phyloP scores from a whole-genome alignment of 345 rosid genomes.

The Euphorbia pulcherrima region DNA sequence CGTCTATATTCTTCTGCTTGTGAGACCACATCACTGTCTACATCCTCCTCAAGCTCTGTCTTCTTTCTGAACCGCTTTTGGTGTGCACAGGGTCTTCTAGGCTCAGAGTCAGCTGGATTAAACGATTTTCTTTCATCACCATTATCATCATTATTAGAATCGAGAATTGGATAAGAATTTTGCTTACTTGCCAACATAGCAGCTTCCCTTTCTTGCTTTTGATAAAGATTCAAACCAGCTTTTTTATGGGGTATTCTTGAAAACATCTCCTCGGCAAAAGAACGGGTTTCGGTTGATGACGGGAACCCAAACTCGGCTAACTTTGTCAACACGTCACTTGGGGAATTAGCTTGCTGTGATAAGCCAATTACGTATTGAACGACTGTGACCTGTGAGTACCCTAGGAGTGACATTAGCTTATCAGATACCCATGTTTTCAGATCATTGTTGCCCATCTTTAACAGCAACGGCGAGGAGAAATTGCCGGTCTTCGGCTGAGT shows the following conservation, averaged over 20 bases:
- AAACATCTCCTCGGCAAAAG: constrained; percentile 56
- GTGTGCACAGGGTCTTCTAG: constrained; percentile 39
- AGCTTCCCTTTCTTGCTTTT: constrained; percentile 82
- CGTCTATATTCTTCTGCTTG: constrained; percentile 55
- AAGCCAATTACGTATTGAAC: constrained; percentile 69
- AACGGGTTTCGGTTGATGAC: constrained; percentile 45
- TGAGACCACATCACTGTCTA: constrained; percentile 60
- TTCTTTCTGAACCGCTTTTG: constrained; percentile 86
- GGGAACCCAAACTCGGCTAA: constrained; percentile 50
- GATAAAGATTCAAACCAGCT: constrained; percentile 52
- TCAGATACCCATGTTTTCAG: constrained; percentile 87
- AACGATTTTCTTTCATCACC: constrained; percentile 33
- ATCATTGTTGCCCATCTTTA: constrained; percentile 48
- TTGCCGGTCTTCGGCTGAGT: too few relatives aligned
- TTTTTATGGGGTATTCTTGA: constrained; percentile 51
- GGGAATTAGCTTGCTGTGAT: constrained; percentile 58
- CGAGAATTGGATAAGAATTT: constrained; percentile 56
- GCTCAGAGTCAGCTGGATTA: constrained; percentile 28
- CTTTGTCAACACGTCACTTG: constrained; percentile 46
- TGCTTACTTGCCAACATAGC: constrained; percentile 74
- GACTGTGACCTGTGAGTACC: constrained; percentile 65
- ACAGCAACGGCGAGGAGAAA: too few relatives aligned
- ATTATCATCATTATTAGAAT: constrained; percentile 55
- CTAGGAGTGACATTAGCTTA: constrained; percentile 63
- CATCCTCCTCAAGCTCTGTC: constrained; percentile 62